phyloP scores from a whole-genome alignment of 2,329 filamentous ascomycete species.

The Chalaropsis ovoidea region DNA sequence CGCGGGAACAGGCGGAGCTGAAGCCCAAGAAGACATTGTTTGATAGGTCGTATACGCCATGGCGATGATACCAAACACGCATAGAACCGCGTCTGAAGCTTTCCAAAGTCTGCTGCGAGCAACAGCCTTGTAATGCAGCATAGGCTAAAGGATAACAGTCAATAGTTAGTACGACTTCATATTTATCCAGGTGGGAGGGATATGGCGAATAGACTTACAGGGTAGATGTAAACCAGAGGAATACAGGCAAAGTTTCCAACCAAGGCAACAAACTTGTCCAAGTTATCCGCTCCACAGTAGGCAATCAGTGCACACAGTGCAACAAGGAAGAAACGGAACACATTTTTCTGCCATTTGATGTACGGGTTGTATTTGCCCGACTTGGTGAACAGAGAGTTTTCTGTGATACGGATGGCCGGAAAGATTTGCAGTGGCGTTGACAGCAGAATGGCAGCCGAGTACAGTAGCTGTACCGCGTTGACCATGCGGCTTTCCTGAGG shows the following conservation, averaged over 20 bases:
- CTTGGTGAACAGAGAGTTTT: constrained; percentile 84
- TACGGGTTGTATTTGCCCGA: constrained; percentile 96
- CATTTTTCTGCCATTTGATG: constrained; percentile 99
- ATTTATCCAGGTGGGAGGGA: constrained; percentile 22
- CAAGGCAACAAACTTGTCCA: constrained; percentile 94
- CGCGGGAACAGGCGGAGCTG: constrained; percentile 38
- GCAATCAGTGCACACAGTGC: constrained; percentile 76
- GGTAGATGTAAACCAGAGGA: constrained; percentile 93
- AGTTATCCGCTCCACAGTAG: constrained; percentile 81
- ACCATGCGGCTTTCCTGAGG: constrained; percentile 92
- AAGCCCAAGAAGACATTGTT: constrained; percentile 79
- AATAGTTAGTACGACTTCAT: constrained; percentile 28
- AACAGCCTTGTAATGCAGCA: constrained; percentile 78
- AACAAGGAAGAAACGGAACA: constrained; percentile 89
- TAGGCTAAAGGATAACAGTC: constrained; percentile 49
- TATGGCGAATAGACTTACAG: constrained; percentile 50
- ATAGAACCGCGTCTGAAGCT: constrained; percentile 61
- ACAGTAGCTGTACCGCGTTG: constrained; percentile 91
- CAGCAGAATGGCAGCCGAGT: constrained; percentile 92
- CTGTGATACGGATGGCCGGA: constrained; percentile 91
- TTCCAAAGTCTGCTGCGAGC: constrained; percentile 59
- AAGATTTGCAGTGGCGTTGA: constrained; percentile 95
- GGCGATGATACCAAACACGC: constrained; percentile 70
- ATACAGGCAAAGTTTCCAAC: constrained; percentile 98
- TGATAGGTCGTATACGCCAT: constrained; percentile 88